Evolutionary conservation across 164 flowering plant genomes (phyloP).

Genomic region (Tinospora cordifolia): DNA sequence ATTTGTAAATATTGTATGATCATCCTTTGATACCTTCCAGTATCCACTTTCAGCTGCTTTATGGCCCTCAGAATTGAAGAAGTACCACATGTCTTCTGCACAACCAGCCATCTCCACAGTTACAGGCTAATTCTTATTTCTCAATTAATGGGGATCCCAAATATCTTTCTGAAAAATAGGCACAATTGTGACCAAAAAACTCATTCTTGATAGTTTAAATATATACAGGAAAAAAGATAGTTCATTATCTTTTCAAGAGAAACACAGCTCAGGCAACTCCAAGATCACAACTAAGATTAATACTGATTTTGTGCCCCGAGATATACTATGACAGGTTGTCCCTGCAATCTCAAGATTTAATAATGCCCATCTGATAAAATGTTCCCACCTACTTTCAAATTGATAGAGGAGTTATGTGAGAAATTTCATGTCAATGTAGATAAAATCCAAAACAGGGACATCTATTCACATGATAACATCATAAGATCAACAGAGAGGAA

Average conservation of each 20-base stretch:
- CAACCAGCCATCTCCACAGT: background rate
- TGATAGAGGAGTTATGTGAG: background rate
- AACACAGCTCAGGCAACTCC: background rate
- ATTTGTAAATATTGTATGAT: slow-evolving; percentile 19
- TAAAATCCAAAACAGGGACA: background rate
- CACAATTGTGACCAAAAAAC: background rate
- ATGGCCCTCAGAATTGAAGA: slow-evolving; percentile 20
- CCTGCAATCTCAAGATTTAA: background rate
- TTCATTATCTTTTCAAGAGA: background rate
- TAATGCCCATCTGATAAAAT: background rate
- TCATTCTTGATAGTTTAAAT: background rate
- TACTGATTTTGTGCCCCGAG: background rate
- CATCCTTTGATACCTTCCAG: slow-evolving; percentile 40
- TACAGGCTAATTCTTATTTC: background rate
- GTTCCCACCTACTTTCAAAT: background rate
- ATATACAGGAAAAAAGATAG: background rate
- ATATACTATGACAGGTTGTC: background rate
- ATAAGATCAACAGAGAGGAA: background rate
- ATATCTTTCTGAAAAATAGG: background rate
- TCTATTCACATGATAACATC: background rate
- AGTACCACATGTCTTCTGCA: slow-evolving; percentile 45
- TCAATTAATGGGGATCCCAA: background rate
- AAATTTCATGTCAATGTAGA: background rate
- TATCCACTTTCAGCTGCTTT: slow-evolving; percentile 25
- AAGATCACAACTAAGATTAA: background rate